phyloP scores from a whole-genome alignment of 345 rosid species.

The Hibiscus mutabilis region DNA sequence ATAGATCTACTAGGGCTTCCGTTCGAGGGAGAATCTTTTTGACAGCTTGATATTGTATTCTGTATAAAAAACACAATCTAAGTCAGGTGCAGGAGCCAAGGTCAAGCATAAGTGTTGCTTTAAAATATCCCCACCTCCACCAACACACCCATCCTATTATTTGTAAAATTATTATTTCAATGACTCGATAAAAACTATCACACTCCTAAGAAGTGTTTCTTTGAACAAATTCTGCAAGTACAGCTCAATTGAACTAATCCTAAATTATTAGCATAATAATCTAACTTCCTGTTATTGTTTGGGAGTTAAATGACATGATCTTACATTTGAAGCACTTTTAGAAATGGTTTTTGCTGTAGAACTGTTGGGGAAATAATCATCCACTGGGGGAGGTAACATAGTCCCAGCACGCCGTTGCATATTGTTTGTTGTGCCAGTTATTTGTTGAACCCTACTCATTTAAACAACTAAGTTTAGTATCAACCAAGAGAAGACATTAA shows the following conservation, averaged over 20 bases:
- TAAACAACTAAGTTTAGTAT: slow-evolving; percentile 23
- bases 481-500: slow-evolving; percentile 8
- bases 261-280: neutral
- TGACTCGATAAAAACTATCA: neutral
- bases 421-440: slow-evolving; percentile 52
- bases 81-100: neutral
- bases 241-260: neutral
- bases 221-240: neutral
- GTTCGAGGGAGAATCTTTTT: slow-evolving; percentile 54
- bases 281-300: neutral
- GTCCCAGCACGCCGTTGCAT: slow-evolving; percentile 51
- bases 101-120: neutral
- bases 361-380: slow-evolving; percentile 40
- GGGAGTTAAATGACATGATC: slow-evolving; percentile 18
- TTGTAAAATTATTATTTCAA: neutral
- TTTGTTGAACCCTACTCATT: slow-evolving; percentile 81
- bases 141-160: neutral
- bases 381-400: slow-evolving; percentile 70
- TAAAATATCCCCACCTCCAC: neutral
- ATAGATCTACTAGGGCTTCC: slow-evolving; percentile 48
- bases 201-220: neutral
- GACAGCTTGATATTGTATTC: slow-evolving; percentile 23
- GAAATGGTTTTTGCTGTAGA: slow-evolving; percentile 39
- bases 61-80: slow-evolving; percentile 23
- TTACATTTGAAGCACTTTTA: slow-evolving; percentile 52